Percentiles rank a stretch among this genome's conserved stretches.
Conservation (phyloP, 345 rosid genomes). For the Mangifera indica region DNA sequence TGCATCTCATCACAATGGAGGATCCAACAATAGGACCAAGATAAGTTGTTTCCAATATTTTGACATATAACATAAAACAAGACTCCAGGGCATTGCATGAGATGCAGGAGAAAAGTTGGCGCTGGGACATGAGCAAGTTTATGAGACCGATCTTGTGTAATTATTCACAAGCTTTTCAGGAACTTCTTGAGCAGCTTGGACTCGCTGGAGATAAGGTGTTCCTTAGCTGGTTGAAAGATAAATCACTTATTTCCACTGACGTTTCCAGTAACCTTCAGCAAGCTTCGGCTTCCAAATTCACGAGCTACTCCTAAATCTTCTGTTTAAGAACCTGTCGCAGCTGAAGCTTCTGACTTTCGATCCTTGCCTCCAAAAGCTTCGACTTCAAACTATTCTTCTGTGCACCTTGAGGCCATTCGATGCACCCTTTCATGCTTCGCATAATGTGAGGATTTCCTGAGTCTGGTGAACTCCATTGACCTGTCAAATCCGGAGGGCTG, state of each 20-base stretch:
- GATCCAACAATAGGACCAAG: too few species aligned
- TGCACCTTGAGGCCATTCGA: slow-evolving; percentile 84
- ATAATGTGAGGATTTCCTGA: slow-evolving; percentile 60
- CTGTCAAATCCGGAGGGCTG: slow-evolving; percentile 57
- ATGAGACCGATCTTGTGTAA: not conserved
- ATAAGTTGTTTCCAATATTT: too few species aligned
- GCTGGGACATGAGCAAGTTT: not conserved
- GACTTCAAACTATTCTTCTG: slow-evolving; percentile 89
- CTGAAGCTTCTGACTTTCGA: slow-evolving; percentile 81
- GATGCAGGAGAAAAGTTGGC: too few species aligned
- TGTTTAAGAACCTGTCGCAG: slow-evolving; percentile 83
- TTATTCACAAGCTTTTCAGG: slow-evolving; percentile 18
- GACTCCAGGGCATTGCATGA: too few species aligned
- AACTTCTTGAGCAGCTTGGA: slow-evolving; percentile 15
- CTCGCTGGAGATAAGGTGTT: slow-evolving; percentile 11
- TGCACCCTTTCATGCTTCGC: slow-evolving; percentile 94
- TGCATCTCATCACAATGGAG: too few species aligned
- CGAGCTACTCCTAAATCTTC: slow-evolving; percentile 53
- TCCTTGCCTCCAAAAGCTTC: slow-evolving; percentile 86
- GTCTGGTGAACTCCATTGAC: slow-evolving; percentile 88
- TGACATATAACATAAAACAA: too few species aligned
- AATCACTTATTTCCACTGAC: slow-evolving; percentile 15
- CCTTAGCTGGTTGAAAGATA: not conserved
- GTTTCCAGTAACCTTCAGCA: slow-evolving; percentile 14
- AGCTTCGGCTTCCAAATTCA: slow-evolving; percentile 16